Evolutionary conservation across 305 asterid species (phyloP).

Genomic region (Striga hermonthica): DNA sequence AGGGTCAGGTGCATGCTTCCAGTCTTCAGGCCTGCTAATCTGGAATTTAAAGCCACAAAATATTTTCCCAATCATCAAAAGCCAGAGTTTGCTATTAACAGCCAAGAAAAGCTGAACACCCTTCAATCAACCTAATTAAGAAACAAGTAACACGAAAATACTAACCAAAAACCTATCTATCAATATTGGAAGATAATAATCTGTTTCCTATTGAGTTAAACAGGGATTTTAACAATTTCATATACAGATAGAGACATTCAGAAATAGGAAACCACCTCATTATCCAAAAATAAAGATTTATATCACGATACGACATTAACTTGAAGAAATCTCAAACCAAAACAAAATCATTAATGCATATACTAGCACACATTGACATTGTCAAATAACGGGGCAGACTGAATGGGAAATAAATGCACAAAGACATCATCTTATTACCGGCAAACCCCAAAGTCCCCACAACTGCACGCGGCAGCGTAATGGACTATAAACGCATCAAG

Average conservation of each 20-base stretch:
- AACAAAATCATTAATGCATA: conserved; percentile 6
- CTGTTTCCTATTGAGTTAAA: conserved; percentile 16
- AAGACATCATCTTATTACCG: not conserved
- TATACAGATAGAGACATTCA: conserved; percentile 12
- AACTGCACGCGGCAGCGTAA: not conserved
- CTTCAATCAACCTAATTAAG: conserved; percentile 3
- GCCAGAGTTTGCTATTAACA: conserved; percentile 19
- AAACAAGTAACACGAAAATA: conserved; percentile 5
- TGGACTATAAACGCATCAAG: conserved; percentile 19
- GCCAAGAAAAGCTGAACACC: conserved; percentile 29
- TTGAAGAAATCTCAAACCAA: conserved; percentile 16
- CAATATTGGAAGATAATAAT: conserved; percentile 6
- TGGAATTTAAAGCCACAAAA: conserved; percentile 42
- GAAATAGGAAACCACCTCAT: conserved; percentile 1
- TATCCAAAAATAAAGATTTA: conserved; percentile 8
- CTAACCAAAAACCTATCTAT: conserved; percentile 18
- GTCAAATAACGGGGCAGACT: conserved; percentile 2
- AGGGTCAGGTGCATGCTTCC: conserved; percentile 69
- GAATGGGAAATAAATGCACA: conserved; percentile 16
- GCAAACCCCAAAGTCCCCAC: conserved; percentile 20
- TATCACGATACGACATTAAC: not conserved
- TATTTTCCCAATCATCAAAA: conserved; percentile 29
- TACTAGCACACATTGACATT: not conserved
- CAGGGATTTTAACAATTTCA: conserved; percentile 13
- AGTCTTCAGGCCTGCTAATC: conserved; percentile 87